Evolutionary conservation across 2,329 filamentous ascomycete species (phyloP).

Genomic region (Claviceps maximensis): DNA sequence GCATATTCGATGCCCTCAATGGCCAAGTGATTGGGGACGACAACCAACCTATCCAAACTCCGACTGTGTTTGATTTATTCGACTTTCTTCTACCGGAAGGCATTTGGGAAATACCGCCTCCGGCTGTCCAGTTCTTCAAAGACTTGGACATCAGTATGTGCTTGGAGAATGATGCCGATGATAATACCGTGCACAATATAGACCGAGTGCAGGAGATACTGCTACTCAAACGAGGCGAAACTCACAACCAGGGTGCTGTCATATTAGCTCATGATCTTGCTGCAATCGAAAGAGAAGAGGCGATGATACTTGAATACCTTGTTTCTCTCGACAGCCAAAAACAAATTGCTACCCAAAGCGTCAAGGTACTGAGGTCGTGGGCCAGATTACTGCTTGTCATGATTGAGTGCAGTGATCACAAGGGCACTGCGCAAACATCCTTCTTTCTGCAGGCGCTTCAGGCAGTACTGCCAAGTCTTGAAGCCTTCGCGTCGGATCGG

Average conservation of each 20-base stretch:
- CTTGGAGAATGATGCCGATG: conserved; percentile 44
- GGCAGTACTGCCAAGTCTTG: conserved; percentile 75
- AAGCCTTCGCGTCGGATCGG: conserved; percentile 58
- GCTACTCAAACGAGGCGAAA: conserved; percentile 52
- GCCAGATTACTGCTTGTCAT: conserved; percentile 72
- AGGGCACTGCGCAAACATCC: conserved; percentile 54
- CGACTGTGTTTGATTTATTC: conserved; percentile 81
- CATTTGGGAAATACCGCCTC: conserved; percentile 37
- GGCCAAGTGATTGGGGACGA: conserved; percentile 58
- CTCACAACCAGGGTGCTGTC: conserved; percentile 35
- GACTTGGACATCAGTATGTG: conserved; percentile 57
- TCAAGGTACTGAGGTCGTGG: conserved; percentile 69
- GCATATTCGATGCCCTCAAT: conserved; percentile 60
- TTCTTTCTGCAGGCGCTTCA: conserved; percentile 82
- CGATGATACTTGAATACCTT: conserved; percentile 46
- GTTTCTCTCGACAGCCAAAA: conserved; percentile 49
- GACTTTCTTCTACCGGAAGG: conserved; percentile 59
- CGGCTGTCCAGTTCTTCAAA: conserved; percentile 45
- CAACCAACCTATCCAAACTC: conserved; percentile 52
- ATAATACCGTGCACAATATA: conserved; percentile 50
- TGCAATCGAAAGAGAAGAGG: conserved; percentile 44
- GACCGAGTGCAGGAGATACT: conserved; percentile 63
- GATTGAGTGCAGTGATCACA: conserved; percentile 69
- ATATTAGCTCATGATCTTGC: conserved; percentile 35
- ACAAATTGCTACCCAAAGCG: conserved; percentile 42